Base-by-base conservation (phyloP, 257 asterid species). In the Nicotiana paniculata region DNA sequence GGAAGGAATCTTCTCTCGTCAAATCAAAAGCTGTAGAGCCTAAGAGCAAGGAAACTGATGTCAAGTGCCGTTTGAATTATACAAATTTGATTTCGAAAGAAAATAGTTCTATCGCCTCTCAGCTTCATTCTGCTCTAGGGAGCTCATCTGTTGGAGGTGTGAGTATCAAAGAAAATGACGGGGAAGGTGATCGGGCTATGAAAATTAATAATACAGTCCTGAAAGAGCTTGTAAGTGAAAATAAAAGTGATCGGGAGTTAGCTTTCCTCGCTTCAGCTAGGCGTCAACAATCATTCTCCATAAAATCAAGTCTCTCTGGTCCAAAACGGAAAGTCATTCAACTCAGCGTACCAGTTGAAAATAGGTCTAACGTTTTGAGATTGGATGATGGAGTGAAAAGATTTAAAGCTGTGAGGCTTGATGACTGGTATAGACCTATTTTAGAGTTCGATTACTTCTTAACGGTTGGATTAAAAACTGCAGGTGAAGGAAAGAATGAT, bases 301-400 rank as follows among this genome's bases (percentile, higher is more conserved):
- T 88, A 77, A 94, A 88, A 72, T 86, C 91, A 75, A 86, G 69
- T 81, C 77, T 80, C 83, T 58, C 91, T 77, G 92, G 86, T 80
- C 93, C 93, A 32, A 96, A 96, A 88, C 90, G 99, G 81, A 92
- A 93, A 88, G 94, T 90, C 88, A 96, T 96, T 87, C 97, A 93
- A 87, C 95, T 96, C 82, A 79, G 85, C 83, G 67, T 91, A 59
- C 97, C 98, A 17, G 85, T 76, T 46, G 85, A 86, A 76, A 92
- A 86, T 86, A 89, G 91, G 83, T 86, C 90, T 78, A 90, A 91
- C 30, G 77, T 84, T 80, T 83, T 85, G 84, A 90, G 91, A 91
- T 72, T 81, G 82, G 89, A 88, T 80, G 92, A 89, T 70, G 88
- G 86, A 80, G 87, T 84, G 55, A 90, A 90, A 88, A 90, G 99